Base-by-base conservation (phyloP, 2,329 filamentous ascomycete genomes). In the Pseudogymnoascus sp. region DNA sequence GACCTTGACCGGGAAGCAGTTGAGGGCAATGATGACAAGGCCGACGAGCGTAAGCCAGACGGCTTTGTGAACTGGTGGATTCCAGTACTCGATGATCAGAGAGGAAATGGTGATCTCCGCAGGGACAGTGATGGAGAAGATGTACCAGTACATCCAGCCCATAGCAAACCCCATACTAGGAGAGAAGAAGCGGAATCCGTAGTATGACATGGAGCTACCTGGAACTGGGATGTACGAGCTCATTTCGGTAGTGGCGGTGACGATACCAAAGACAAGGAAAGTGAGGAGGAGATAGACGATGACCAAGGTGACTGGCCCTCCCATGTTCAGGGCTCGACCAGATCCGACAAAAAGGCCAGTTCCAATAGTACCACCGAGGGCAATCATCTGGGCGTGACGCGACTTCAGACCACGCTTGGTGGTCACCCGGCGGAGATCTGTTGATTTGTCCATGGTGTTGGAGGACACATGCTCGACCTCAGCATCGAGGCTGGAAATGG, bases 151-250 rank as follows among this genome's bases (percentile, higher is more conserved):
- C 74, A 74, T 0, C 73, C 74, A 77, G 3, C 76, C 76, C 63
- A 77, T 70, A 7, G 75, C 71, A 60, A 78, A 77, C 1, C 75
- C 76, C 34, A 79, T 64, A 34, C 69, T 72, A 18, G 71, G 70
- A 19, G 75, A 74, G 15, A 78, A 73, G 63, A 76, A 77, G 35
- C 76, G 74, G 26, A 73, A 70, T 61, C 71, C 71, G 70, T 79
- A 79, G 67, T 78, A 68, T 61, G 76, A 73, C 75, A 81, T 78
- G 61, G 78, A 75, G 61, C 68, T 74, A 66, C 79, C 78, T 26
- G 81, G 74, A 63, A 84, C 71, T 3, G 83, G 81, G 58, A 86
- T 77, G 74, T 82, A 85, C 30, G 83, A 78, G 19, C 82, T 81
- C 74, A 86, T 81, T 70, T 83, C 80, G 18, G 77, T 77, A 60